Evolutionary conservation across 192 early-diverging fungal species (phyloP).

Genomic region (Entrophospora sp.): DNA sequence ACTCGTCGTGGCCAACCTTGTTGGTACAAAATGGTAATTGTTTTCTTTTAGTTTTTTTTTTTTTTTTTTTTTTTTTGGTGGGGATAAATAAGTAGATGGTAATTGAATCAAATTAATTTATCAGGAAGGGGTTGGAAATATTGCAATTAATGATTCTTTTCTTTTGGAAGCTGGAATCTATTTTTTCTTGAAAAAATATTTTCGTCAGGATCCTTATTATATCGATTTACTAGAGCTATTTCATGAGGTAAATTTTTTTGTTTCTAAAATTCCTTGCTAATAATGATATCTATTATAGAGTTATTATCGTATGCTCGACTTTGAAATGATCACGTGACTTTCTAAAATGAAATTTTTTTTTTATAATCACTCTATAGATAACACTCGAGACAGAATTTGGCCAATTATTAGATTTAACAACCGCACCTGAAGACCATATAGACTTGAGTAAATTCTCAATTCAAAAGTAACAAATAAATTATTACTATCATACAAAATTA

Average conservation of each 20-base stretch:
- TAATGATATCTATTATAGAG: no score
- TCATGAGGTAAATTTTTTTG: slow-evolving; percentile 74
- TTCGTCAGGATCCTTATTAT: slow-evolving; percentile 77
- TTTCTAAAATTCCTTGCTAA: no score
- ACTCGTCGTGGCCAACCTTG: slow-evolving; percentile 95
- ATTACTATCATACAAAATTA: not conserved
- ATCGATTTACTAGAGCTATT: slow-evolving; percentile 87
- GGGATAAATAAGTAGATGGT: slow-evolving; percentile 66
- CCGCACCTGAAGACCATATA: slow-evolving; percentile 93
- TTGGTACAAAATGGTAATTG: slow-evolving; percentile 75
- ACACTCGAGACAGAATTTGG: slow-evolving; percentile 97
- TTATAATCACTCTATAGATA: no score
- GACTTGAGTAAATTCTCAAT: slow-evolving; percentile 88
- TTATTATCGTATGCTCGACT: no score
- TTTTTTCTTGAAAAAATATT: slow-evolving; percentile 91
- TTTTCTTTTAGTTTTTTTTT: no score
- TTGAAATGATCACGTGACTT: no score
- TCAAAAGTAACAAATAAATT: slow-evolving; percentile 83
- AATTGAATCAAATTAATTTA: not conserved
- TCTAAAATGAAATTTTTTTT: no score
- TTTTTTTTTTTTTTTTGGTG: no score
- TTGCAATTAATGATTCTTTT: slow-evolving; percentile 96
- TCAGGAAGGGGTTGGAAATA: slow-evolving; percentile 66
- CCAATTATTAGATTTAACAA: slow-evolving; percentile 94
- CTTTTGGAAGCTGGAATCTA: slow-evolving; percentile 90